Evolutionary conservation across 1,284 basidiomycete species (phyloP).

Genomic region (Thecaphora thlaspeos): DNA sequence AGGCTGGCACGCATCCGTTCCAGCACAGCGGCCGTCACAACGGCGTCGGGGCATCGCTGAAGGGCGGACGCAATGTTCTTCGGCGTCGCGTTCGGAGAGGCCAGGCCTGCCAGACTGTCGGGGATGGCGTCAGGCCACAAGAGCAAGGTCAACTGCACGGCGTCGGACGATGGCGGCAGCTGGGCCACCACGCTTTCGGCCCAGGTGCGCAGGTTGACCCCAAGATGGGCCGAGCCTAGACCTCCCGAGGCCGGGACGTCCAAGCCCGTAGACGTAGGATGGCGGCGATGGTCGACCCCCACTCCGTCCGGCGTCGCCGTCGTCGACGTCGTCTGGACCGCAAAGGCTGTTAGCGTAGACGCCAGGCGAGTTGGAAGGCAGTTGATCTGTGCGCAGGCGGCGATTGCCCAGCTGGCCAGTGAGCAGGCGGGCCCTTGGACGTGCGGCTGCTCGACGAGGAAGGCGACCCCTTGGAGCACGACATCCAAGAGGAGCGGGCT

Average conservation of each 20-base stretch:
- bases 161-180: no score
- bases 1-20: background rate
- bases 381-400: no score
- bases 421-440: conserved; percentile 70
- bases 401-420: conserved; percentile 61
- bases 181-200: no score
- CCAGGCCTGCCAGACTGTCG: background rate
- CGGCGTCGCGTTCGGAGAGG: background rate
- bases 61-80: conserved; percentile 7
- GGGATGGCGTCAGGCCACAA: conserved; percentile 18
- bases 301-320: no score
- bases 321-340: no score
- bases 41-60: background rate
- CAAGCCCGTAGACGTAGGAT: no score
- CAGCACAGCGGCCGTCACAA: background rate
- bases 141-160: conserved; percentile 1
- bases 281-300: no score
- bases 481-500: conserved; percentile 55
- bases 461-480: conserved; percentile 69
- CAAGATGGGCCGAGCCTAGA: no score
- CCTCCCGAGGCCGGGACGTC: no score
- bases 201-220: no score
- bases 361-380: no score
- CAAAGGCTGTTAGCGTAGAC: no score
- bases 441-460: conserved; percentile 70